phyloP scores from a whole-genome alignment of 2,329 filamentous ascomycete genomes.

The Stylonectria norvegica region DNA sequence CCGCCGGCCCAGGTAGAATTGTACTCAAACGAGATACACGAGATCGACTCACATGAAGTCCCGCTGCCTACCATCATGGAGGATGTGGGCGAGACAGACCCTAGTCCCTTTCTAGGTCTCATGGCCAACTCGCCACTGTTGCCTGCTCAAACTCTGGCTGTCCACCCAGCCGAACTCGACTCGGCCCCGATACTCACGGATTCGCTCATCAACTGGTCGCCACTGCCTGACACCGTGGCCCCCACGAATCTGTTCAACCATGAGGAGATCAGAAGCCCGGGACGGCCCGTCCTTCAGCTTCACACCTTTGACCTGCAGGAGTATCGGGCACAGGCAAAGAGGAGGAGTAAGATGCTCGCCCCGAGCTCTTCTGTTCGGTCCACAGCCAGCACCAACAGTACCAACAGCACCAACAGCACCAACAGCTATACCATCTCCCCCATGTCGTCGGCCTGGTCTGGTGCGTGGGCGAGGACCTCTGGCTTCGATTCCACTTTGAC shows the following conservation, averaged over 20 bases:
- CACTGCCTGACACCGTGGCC: slow-evolving; percentile 22
- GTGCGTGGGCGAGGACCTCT: slow-evolving; percentile 38
- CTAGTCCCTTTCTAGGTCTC: slow-evolving; percentile 11
- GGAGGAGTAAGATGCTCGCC: slow-evolving; percentile 42
- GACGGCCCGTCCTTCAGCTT: slow-evolving; percentile 38
- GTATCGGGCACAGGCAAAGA: slow-evolving; percentile 27
- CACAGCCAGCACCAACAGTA: slow-evolving; percentile 39
- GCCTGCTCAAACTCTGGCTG: slow-evolving; percentile 20
- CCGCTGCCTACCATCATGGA: slow-evolving; percentile 31
- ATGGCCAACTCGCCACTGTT: slow-evolving; percentile 19
- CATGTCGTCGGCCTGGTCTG: slow-evolving; percentile 45
- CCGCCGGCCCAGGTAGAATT: slow-evolving; percentile 39
- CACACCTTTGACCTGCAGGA: slow-evolving; percentile 36
- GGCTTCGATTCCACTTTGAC: slow-evolving; percentile 43
- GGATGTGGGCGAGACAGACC: slow-evolving; percentile 16
- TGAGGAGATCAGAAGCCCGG: slow-evolving; percentile 13
- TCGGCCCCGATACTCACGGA: slow-evolving; percentile 18
- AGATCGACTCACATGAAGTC: slow-evolving; percentile 50
- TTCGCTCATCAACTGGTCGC: slow-evolving; percentile 28
- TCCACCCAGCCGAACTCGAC: slow-evolving; percentile 25
- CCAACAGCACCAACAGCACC: slow-evolving; percentile 34
- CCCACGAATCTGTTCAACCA: slow-evolving; percentile 24
- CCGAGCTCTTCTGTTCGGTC: slow-evolving; percentile 49
- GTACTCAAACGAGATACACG: slow-evolving; percentile 48
- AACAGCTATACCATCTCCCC: slow-evolving; percentile 38